phyloP scores from a whole-genome alignment of 768 basidiomycete species.

The Amyloporia xantha region DNA sequence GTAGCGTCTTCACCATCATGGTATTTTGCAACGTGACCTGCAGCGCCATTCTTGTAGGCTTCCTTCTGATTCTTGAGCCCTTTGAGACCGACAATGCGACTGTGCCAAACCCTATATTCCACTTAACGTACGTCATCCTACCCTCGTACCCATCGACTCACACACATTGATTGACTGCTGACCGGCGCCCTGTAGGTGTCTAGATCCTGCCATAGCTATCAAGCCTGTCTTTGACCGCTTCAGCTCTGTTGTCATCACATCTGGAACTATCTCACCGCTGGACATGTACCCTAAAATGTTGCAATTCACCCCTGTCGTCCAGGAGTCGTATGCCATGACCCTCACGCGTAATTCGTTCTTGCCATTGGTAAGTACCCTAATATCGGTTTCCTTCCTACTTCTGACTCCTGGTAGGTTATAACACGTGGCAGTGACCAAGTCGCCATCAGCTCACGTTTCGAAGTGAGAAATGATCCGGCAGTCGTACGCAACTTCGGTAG shows the following conservation, averaged over 20 bases:
- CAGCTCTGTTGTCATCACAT: slow-evolving; percentile 97
- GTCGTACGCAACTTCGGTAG: slow-evolving; percentile 99
- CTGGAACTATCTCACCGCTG: slow-evolving; percentile 94
- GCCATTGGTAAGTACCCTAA: slow-evolving; percentile 61
- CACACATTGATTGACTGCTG: slow-evolving; percentile 2
- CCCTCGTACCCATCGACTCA: no score
- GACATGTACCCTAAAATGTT: slow-evolving; percentile 99
- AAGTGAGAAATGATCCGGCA: slow-evolving; percentile 97
- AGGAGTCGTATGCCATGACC: slow-evolving; percentile 98
- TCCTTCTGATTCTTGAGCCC: slow-evolving; percentile 93
- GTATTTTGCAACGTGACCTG: no score
- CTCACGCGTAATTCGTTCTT: slow-evolving; percentile 93
- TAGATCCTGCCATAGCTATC: slow-evolving; percentile 96
- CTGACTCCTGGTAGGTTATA: slow-evolving; percentile 64
- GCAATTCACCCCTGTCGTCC: slow-evolving; percentile 93
- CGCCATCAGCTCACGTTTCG: slow-evolving; percentile 95
- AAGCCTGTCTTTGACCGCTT: slow-evolving; percentile 98
- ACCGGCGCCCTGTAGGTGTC: slow-evolving; percentile 77
- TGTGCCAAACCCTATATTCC: slow-evolving; percentile 97
- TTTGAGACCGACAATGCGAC: slow-evolving; percentile 99
- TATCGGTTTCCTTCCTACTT: no score
- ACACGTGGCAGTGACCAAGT: slow-evolving; percentile 98
- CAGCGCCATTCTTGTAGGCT: slow-evolving; percentile 48
- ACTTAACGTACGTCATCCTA: slow-evolving; percentile 78
- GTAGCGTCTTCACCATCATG: slow-evolving; percentile 33